Conservation (phyloP, 176 grass and related monocot genomes). For the Musa schizocarpa region DNA sequence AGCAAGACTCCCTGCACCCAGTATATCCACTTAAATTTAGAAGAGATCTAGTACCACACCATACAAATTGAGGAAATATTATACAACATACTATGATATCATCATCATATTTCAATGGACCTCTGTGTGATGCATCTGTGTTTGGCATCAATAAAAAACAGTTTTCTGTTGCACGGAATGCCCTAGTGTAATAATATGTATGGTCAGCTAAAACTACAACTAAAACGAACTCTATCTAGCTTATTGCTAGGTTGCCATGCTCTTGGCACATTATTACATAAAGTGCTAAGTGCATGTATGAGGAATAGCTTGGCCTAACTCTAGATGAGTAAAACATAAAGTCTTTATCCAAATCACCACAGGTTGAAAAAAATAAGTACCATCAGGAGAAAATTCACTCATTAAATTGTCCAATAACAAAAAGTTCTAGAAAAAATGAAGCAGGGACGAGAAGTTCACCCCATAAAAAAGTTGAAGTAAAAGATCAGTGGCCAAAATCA, state of each 20-base stretch:
- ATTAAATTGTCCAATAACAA: neutral
- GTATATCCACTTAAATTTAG: neutral
- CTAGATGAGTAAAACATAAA: no score
- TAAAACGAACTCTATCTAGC: neutral
- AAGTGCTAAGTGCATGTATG: neutral
- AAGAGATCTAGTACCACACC: neutral
- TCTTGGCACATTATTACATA: neutral
- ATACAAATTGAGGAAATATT: neutral
- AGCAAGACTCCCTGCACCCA: constrained; percentile 87
- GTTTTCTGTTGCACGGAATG: neutral
- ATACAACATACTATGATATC: neutral
- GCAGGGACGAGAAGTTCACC: neutral
- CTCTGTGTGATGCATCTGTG: neutral
- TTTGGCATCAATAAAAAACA: neutral
- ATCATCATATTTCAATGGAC: neutral
- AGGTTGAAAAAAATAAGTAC: no score
- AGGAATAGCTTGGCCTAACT: neutral
- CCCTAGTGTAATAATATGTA: neutral
- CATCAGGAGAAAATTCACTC: no score
- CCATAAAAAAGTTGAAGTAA: no score
- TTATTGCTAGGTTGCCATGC: neutral
- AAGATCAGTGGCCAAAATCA: no score
- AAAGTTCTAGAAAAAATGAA: neutral
- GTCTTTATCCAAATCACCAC: no score
- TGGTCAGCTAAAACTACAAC: neutral